Conservation (phyloP, 805 yeast genomes). For the Kazachstania psychrophila region DNA sequence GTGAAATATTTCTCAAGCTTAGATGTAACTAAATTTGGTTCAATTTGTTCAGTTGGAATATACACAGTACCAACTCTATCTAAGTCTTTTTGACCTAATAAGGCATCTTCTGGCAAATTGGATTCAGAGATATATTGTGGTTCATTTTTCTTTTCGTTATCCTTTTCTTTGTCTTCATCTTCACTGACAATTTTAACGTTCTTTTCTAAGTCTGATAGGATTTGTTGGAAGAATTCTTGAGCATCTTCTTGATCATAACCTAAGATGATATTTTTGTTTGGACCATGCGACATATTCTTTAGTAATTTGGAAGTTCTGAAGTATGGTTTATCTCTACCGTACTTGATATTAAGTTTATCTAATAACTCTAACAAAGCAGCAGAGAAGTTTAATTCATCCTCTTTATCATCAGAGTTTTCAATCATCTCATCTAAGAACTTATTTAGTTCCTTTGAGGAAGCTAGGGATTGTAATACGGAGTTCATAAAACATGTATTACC, state of each 20-base stretch:
- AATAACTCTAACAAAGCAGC: slow-evolving; percentile 44
- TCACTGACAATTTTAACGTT: slow-evolving; percentile 5
- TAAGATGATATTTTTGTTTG: slow-evolving; percentile 63
- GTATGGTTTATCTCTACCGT: slow-evolving; percentile 45
- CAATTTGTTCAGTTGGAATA: slow-evolving; percentile 68
- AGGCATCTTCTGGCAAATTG: slow-evolving; percentile 31
- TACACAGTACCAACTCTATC: slow-evolving; percentile 57
- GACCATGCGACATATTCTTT: slow-evolving; percentile 66
- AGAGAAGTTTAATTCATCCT: slow-evolving; percentile 37
- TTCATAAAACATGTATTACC: slow-evolving; percentile 96
- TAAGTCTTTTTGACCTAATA: slow-evolving; percentile 36
- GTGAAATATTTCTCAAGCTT: slow-evolving; percentile 15
- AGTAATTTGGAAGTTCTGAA: slow-evolving; percentile 53
- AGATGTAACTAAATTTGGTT: slow-evolving; percentile 43
- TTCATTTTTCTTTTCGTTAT: slow-evolving; percentile 7
- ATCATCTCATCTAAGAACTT: slow-evolving; percentile 45
- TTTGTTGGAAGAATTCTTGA: slow-evolving; percentile 84
- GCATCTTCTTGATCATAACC: slow-evolving; percentile 96
- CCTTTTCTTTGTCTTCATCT: slow-evolving; percentile 11
- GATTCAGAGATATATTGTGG: slow-evolving; percentile 19
- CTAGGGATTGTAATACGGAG: slow-evolving; percentile 74
- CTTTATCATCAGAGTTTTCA: slow-evolving; percentile 11
- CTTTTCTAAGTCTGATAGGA: slow-evolving; percentile 56
- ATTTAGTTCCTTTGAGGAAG: slow-evolving; percentile 56
- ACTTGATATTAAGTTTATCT: slow-evolving; percentile 44